Percentiles rank a stretch among this genome's conserved stretches.
phyloP scores from a whole-genome alignment of 345 rosid species.

The Anacardium occidentale region DNA sequence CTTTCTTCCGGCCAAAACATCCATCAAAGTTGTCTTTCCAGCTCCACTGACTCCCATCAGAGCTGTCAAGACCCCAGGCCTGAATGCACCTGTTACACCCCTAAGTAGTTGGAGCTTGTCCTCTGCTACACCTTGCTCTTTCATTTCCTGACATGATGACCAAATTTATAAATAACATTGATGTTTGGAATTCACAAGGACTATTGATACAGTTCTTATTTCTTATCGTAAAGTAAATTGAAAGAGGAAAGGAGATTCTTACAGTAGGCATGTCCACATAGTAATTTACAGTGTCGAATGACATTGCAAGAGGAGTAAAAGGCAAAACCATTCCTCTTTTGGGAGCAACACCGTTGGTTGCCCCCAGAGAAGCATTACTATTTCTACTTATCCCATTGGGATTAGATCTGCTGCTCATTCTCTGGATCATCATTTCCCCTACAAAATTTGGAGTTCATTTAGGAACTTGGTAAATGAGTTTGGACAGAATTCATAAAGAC shows the following conservation, averaged over 20 bases:
- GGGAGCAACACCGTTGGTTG: constrained; percentile 30
- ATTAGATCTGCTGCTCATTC: constrained; percentile 24
- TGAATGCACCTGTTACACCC: constrained; percentile 78
- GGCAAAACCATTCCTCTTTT: constrained; percentile 87
- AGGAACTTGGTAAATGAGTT: neutral
- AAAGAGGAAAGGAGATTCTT: constrained; percentile 27
- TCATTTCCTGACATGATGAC: constrained; percentile 67
- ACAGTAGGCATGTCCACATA: constrained; percentile 82
- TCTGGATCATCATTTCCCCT: constrained; percentile 30
- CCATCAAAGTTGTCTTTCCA: constrained; percentile 56
- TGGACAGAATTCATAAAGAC: neutral
- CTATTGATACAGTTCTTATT: neutral
- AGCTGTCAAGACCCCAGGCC: constrained; percentile 95
- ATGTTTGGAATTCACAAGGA: neutral
- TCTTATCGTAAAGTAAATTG: neutral
- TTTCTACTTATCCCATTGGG: constrained; percentile 29
- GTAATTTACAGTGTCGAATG: constrained; percentile 63
- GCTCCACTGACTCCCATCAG: constrained; percentile 98
- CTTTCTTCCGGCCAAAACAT: too few relatives aligned
- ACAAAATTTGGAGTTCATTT: constrained; percentile 8
- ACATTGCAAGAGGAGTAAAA: constrained; percentile 77
- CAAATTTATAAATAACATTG: neutral
- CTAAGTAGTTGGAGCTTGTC: constrained; percentile 69
- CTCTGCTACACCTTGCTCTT: constrained; percentile 68
- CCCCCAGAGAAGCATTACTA: constrained; percentile 30